phyloP scores from a whole-genome alignment of 352 stramenopile species.

The Pythium aquatile region DNA sequence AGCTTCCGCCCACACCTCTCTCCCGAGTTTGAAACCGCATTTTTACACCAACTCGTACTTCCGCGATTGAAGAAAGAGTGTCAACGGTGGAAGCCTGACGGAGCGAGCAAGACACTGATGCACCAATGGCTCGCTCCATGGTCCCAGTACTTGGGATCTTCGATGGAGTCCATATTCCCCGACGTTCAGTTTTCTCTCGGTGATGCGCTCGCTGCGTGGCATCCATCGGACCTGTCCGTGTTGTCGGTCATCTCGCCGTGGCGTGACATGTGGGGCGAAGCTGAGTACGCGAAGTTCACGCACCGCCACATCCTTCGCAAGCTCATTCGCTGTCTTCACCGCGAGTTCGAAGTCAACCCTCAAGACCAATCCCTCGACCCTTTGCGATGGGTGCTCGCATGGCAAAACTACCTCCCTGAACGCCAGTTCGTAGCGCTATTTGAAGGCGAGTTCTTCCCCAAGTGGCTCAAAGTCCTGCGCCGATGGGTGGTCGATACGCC shows the following conservation, averaged over 20 bases:
- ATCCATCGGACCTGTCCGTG: slow-evolving; percentile 72
- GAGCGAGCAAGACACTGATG: slow-evolving; percentile 44
- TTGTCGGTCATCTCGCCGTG: slow-evolving; percentile 64
- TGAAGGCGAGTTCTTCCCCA: slow-evolving; percentile 91
- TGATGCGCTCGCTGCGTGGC: slow-evolving; percentile 72
- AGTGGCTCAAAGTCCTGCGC: slow-evolving; percentile 85
- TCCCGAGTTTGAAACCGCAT: slow-evolving; percentile 41
- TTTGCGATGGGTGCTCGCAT: slow-evolving; percentile 73
- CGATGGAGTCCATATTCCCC: slow-evolving; percentile 56
- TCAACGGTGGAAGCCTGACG: slow-evolving; percentile 50
- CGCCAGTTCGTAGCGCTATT: slow-evolving; percentile 80
- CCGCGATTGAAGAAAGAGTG: slow-evolving; percentile 72
- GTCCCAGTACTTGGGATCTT: slow-evolving; percentile 40
- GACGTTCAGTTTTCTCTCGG: slow-evolving; percentile 67
- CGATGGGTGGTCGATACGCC: slow-evolving; percentile 62
- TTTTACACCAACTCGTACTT: slow-evolving; percentile 66
- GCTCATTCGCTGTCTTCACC: slow-evolving; percentile 70
- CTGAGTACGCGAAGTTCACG: slow-evolving; percentile 85
- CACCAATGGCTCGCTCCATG: slow-evolving; percentile 83
- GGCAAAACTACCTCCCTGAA: slow-evolving; percentile 62
- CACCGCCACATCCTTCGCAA: slow-evolving; percentile 77
- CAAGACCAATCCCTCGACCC: slow-evolving; percentile 64
- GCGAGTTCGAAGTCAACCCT: slow-evolving; percentile 82
- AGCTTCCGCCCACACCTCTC: slow-evolving; percentile 57
- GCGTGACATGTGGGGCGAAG: slow-evolving; percentile 68